Percentiles rank a stretch among this genome's conserved stretches.
Conservation (phyloP, 192 early-diverging fungal species). For the Spinellus fusiger region DNA sequence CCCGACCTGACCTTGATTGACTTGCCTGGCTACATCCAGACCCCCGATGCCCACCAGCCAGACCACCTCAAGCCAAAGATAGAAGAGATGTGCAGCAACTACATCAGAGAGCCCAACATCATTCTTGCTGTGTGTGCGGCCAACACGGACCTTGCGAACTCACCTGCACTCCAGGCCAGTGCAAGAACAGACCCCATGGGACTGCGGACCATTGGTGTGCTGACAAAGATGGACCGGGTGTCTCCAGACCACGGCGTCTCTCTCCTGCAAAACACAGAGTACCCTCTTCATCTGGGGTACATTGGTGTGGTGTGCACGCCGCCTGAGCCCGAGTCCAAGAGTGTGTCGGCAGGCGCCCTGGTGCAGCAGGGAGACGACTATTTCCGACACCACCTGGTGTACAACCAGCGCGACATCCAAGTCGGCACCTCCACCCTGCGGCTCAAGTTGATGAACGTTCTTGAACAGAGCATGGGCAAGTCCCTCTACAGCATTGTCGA, state of each 20-base stretch:
- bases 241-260: slow-evolving; percentile 66
- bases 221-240: slow-evolving; percentile 81
- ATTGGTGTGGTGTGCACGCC: slow-evolving; percentile 89
- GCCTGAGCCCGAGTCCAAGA: slow-evolving; percentile 20
- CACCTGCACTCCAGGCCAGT: slow-evolving; percentile 67
- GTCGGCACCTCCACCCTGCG: slow-evolving; percentile 85
- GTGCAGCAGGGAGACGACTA: slow-evolving; percentile 52
- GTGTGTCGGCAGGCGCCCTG: slow-evolving; percentile 46
- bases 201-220: slow-evolving; percentile 72
- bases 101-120: slow-evolving; percentile 72
- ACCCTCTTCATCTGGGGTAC: slow-evolving; percentile 87
- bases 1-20: slow-evolving; percentile 80
- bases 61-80: slow-evolving; percentile 71
- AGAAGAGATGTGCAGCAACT: slow-evolving; percentile 71
- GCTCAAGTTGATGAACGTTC: slow-evolving; percentile 75
- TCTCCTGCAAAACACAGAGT: slow-evolving; percentile 82
- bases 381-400: slow-evolving; percentile 49
- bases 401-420: slow-evolving; percentile 56
- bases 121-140: slow-evolving; percentile 78
- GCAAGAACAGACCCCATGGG: slow-evolving; percentile 75
- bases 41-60: slow-evolving; percentile 75
- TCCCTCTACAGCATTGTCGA: slow-evolving; percentile 79
- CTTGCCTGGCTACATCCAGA: slow-evolving; percentile 78
- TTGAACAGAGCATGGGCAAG: slow-evolving; percentile 87
- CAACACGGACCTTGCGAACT: slow-evolving; percentile 79